A percentile compares a stretch with the other conserved stretches of the same genome.
These are phyloP conservation scores for Hypholoma sublateritium DNA, from an alignment of 768 basidiomycete species.

Conservation along the genomic window DNA sequence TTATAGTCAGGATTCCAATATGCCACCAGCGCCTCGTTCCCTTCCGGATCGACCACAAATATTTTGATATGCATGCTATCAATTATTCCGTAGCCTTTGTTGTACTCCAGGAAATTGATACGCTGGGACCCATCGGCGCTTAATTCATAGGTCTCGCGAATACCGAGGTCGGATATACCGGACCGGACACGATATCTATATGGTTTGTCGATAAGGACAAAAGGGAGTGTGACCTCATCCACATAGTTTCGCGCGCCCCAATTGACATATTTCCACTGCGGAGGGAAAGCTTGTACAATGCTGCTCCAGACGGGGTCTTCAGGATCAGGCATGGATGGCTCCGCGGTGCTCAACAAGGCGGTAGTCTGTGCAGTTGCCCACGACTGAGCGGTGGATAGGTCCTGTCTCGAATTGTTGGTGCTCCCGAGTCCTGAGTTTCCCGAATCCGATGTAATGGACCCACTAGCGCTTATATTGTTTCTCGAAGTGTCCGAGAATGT, in stretches of 20 bases:
- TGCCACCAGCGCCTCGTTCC: background rate
- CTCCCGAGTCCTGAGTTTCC: background rate
- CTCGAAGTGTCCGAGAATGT: too few relatives aligned
- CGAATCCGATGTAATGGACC: background rate
- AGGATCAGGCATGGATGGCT: background rate
- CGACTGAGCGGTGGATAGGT: background rate
- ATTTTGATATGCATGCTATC: background rate
- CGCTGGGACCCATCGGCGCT: background rate
- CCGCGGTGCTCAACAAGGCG: too few relatives aligned
- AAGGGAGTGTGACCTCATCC: background rate
- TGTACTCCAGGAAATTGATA: conserved; percentile 5
- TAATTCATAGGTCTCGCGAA: background rate
- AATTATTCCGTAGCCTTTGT: background rate
- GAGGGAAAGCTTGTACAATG: conserved; percentile 1
- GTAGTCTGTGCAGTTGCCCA: background rate
- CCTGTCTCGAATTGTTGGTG: background rate
- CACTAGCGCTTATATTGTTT: too few relatives aligned
- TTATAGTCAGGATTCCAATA: conserved; percentile 1
- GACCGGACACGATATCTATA: conserved; percentile 1
- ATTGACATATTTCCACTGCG: conserved; percentile 1
- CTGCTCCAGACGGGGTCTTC: conserved; percentile 1
- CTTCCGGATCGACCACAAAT: conserved; percentile 1
- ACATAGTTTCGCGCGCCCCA: background rate
- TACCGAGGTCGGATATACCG: background rate
- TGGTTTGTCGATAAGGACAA: conserved; percentile 1